These are phyloP conservation scores for Phytophthora constricta DNA, from an alignment of 352 stramenopile species.

Conservation along the genomic window DNA sequence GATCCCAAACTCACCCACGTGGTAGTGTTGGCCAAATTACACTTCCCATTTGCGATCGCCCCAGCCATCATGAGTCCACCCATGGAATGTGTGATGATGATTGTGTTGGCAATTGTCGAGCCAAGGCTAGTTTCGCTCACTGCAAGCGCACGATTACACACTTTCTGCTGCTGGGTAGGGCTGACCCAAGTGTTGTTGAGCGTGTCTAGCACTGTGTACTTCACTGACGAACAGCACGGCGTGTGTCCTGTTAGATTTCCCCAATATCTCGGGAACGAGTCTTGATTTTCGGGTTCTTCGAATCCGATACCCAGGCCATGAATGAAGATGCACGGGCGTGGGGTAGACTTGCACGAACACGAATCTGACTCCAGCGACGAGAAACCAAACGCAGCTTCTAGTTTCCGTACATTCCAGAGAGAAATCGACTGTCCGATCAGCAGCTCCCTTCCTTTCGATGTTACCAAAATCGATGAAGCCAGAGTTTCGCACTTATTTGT, in stretches of 20 bases:
- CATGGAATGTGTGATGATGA: conserved; percentile 49
- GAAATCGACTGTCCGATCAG: background rate
- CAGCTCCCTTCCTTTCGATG: background rate
- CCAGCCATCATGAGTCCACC: conserved; percentile 39
- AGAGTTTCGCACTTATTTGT: background rate
- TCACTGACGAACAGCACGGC: conserved; percentile 39
- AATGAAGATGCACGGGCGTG: conserved; percentile 44
- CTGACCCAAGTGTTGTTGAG: conserved; percentile 34
- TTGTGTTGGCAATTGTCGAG: conserved; percentile 32
- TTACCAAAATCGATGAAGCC: background rate
- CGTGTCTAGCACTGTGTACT: conserved; percentile 44
- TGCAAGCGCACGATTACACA: conserved; percentile 29
- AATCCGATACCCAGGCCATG: conserved; percentile 35
- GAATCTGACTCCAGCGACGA: conserved; percentile 6
- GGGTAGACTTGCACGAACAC: conserved; percentile 28
- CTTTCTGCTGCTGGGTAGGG: conserved; percentile 33
- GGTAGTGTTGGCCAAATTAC: conserved; percentile 35
- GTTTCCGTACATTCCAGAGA: background rate
- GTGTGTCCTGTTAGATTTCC: conserved; percentile 33
- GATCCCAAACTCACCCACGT: conserved; percentile 43
- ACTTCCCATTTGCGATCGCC: conserved; percentile 43
- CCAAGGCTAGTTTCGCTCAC: conserved; percentile 24
- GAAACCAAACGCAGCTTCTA: conserved; percentile 22
- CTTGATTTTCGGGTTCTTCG: conserved; percentile 12
- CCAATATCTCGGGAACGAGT: conserved; percentile 33